A percentile compares a stretch with the other conserved stretches of the same genome.
These are phyloP conservation scores for Fusarium udum DNA, from an alignment of 2,329 filamentous ascomycete species.

Conservation along the genomic window DNA sequence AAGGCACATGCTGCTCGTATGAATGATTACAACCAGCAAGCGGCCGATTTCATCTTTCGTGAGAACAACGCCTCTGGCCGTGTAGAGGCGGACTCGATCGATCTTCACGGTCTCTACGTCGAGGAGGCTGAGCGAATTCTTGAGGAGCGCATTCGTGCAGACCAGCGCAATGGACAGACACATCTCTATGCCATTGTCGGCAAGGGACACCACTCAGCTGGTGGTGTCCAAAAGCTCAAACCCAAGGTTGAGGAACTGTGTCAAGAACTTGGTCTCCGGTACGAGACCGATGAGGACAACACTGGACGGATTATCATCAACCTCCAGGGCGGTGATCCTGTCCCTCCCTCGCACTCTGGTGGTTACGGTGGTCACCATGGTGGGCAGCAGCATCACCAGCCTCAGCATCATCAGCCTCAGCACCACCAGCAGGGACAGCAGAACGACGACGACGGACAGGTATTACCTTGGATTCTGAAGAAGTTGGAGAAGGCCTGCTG, in stretches of 20 bases:
- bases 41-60: constrained; percentile 92
- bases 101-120: constrained; percentile 93
- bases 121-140: constrained; percentile 94
- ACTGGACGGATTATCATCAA: constrained; percentile 90
- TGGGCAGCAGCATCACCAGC: constrained; percentile 55
- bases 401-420: constrained; percentile 55
- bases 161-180: constrained; percentile 75
- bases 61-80: constrained; percentile 87
- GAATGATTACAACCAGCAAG: constrained; percentile 90
- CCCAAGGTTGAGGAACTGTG: constrained; percentile 92
- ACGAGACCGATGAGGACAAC: constrained; percentile 88
- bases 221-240: constrained; percentile 92
- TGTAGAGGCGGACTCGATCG: constrained; percentile 83
- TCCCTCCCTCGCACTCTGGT: constrained; percentile 55
- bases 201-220: constrained; percentile 86
- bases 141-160: constrained; percentile 83
- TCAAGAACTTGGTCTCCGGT: constrained; percentile 82
- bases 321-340: constrained; percentile 75
- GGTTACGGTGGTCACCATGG: constrained; percentile 54
- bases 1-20: constrained; percentile 85
- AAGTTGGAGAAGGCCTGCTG: constrained; percentile 77
- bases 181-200: constrained; percentile 96
- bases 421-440: constrained; percentile 57
- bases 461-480: constrained; percentile 68
- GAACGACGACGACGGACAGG: constrained; percentile 65